Evolutionary conservation across 1,139 yeast species (phyloP).

Genomic region (Saccharomycopsis crataegensis): DNA sequence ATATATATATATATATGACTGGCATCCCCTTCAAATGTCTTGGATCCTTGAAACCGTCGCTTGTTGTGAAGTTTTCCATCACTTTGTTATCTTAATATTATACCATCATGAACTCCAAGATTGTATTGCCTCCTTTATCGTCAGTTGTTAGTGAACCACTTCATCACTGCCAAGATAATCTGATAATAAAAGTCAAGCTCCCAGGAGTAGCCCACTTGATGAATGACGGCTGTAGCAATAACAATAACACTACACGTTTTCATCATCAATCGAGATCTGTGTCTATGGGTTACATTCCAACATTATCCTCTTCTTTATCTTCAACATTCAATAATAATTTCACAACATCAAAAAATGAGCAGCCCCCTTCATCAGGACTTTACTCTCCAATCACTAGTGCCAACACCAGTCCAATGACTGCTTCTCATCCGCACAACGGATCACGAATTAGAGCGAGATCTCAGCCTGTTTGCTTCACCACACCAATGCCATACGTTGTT

Average conservation of each 20-base stretch:
- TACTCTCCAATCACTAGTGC: not conserved
- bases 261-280: not conserved
- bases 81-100: no score
- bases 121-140: slow-evolving; percentile 4
- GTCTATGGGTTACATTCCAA: slow-evolving; percentile 3
- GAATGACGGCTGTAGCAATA: not conserved
- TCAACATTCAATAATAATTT: not conserved
- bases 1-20: no score
- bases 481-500: not conserved
- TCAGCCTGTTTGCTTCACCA: not conserved
- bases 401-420: not conserved
- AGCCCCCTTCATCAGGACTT: not conserved
- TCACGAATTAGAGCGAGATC: not conserved
- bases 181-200: not conserved
- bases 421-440: not conserved
- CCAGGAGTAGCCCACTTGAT: slow-evolving; percentile 6
- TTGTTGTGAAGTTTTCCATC: no score
- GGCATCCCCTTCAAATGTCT: no score
- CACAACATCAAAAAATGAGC: no score
- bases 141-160: not conserved
- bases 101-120: not conserved
- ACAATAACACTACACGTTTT: not conserved
- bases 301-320: not conserved
- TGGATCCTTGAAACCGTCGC: no score
- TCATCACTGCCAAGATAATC: not conserved